Percentiles rank a stretch among this genome's conserved stretches.
Conservation (phyloP, 805 yeast species). For the Candida incommunis region DNA sequence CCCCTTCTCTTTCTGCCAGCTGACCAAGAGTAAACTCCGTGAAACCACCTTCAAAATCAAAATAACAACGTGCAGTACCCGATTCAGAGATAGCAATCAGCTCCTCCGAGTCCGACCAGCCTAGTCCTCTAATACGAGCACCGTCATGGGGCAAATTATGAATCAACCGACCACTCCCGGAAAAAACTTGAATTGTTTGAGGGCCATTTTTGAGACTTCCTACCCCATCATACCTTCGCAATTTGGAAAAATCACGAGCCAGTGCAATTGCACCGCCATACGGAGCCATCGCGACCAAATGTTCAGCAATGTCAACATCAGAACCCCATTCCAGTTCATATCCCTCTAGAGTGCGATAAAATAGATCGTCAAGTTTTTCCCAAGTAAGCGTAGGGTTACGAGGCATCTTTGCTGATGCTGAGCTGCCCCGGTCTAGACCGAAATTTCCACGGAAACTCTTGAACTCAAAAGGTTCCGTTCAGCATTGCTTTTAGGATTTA, state of each 20-base stretch:
- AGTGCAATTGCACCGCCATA: conserved; percentile 42
- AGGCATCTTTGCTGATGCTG: background rate
- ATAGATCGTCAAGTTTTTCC: conserved; percentile 66
- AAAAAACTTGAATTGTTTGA: conserved; percentile 11
- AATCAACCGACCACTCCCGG: conserved; percentile 10
- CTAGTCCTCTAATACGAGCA: conserved; percentile 40
- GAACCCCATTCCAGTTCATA: conserved; percentile 39
- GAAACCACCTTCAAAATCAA: conserved; percentile 56
- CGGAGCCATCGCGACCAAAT: conserved; percentile 35
- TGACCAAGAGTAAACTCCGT: conserved; percentile 32
- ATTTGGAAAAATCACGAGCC: conserved; percentile 20
- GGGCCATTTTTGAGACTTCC: background rate
- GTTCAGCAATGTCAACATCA: conserved; percentile 25
- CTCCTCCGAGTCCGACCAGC: conserved; percentile 39
- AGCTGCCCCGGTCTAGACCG: too few relatives aligned
- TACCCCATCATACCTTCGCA: conserved; percentile 10
- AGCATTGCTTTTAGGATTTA: too few relatives aligned
- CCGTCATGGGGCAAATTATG: conserved; percentile 5
- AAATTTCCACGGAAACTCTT: too few relatives aligned
- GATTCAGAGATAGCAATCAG: conserved; percentile 40
- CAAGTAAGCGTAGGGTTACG: conserved; percentile 32
- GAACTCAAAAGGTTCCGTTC: too few relatives aligned
- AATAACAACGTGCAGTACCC: conserved; percentile 42
- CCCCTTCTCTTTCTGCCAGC: conserved; percentile 20
- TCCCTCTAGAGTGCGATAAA: conserved; percentile 48